Base-by-base conservation (phyloP, 2,329 filamentous ascomycete species). In the Eutypa lata region DNA sequence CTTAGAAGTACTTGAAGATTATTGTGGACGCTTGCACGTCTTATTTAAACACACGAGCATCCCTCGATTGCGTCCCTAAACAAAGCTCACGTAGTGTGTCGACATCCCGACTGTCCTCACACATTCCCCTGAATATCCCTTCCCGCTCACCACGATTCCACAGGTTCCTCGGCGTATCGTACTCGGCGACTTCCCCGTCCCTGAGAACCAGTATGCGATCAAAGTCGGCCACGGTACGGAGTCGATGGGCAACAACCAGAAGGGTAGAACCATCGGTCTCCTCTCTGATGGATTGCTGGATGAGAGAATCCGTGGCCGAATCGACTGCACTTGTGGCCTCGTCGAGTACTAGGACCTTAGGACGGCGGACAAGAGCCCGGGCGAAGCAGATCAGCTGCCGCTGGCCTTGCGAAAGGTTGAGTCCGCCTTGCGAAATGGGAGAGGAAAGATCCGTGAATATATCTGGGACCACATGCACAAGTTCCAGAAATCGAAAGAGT, bases 291-390 rank as follows among this genome's bases (percentile, higher is more conserved):
- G 79, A 84, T 6, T 84, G 79, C 71, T 91, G 88, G 62, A 91
- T 91, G 24, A 90, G 77, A 1, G 79, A 74, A 65, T 92, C 89
- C 0, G 89, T 91, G 40, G 79, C 76, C 85, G 90, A 90, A 67
- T 91, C 89, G 2, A 92, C 88, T 0, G 89, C 88, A 3, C 82
- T 87, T 0, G 89, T 93, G 0, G 89, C 89, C 71, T 92, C 89
- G 65, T 93, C 89, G 1, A 92, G 79, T 1, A 92, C 83, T 81
- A 93, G 88, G 61, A 93, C 84, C 65, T 88, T 87, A 3, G 89
- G 88, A 0, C 85, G 79, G 0, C 83, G 79, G 22, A 90, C 83
- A 59, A 91, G 90, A 48, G 85, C 88, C 48, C 84, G 84, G 1
- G 88, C 88, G 3, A 90, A 81, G 62, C 87, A 90, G 37, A 91